A percentile compares a stretch with the other conserved stretches of the same genome.
These are phyloP conservation scores for Tolypocladium nubicola DNA, from an alignment of 2,329 filamentous ascomycete species.

Conservation along the genomic window DNA sequence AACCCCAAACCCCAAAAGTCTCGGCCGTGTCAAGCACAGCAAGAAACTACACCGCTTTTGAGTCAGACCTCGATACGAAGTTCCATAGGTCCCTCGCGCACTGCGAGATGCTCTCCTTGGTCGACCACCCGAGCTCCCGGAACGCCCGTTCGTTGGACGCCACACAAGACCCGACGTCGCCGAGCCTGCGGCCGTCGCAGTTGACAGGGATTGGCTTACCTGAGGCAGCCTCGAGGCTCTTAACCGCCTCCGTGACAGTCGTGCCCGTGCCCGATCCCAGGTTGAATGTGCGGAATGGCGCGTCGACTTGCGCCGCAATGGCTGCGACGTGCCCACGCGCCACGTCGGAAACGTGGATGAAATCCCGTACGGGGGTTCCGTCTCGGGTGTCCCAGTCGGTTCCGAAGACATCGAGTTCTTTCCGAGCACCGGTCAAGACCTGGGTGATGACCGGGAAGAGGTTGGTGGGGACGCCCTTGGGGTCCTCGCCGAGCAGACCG, in stretches of 20 bases:
- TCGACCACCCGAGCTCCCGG: slow-evolving; percentile 30
- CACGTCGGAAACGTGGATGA: slow-evolving; percentile 57
- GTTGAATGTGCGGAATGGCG: slow-evolving; percentile 30
- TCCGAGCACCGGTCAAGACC: slow-evolving; percentile 43
- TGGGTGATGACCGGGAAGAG: slow-evolving; percentile 54
- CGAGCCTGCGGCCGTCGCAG: slow-evolving; percentile 25
- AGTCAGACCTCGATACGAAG: slow-evolving; percentile 12
- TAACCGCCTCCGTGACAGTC: slow-evolving; percentile 33
- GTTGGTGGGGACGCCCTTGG: slow-evolving; percentile 50
- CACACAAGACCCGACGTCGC: slow-evolving; percentile 33
- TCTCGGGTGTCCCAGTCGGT: slow-evolving; percentile 55
- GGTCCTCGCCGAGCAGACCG: slow-evolving; percentile 53
- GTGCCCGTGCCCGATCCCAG: slow-evolving; percentile 34
- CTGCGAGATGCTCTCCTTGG: slow-evolving; percentile 17
- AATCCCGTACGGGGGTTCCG: slow-evolving; percentile 56
- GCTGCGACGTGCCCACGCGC: slow-evolving; percentile 55
- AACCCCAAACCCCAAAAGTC: background rate
- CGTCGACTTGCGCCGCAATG: slow-evolving; percentile 22
- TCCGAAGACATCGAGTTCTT: slow-evolving; percentile 50
- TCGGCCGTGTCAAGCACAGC: background rate
- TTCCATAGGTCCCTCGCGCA: slow-evolving; percentile 23
- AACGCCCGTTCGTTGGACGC: slow-evolving; percentile 28
- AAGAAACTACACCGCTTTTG: background rate
- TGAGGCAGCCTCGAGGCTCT: slow-evolving; percentile 25
- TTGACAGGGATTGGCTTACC: slow-evolving; percentile 24